These are phyloP conservation scores for Yamadazyma takamatsuzukensis DNA, from an alignment of 805 yeast genomes.

Conservation along the genomic window DNA sequence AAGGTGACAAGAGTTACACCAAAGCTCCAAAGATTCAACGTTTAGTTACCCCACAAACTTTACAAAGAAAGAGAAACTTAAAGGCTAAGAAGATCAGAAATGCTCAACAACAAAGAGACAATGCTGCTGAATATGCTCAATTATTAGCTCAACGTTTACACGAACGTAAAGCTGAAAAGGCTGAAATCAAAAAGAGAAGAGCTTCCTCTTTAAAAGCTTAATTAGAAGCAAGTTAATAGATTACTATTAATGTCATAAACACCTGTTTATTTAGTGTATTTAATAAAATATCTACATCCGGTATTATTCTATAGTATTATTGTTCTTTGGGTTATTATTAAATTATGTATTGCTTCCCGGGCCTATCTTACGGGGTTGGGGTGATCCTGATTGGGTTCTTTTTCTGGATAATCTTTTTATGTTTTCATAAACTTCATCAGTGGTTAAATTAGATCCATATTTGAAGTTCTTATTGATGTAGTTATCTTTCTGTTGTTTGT, in stretches of 20 bases:
- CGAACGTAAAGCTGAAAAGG: constrained; percentile 97
- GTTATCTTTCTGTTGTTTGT: constrained; percentile 62
- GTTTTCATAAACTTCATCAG: constrained; percentile 60
- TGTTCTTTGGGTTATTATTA: background rate
- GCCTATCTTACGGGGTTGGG: background rate
- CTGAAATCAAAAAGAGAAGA: constrained; percentile 99
- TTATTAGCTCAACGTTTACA: constrained; percentile 96
- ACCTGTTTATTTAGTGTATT: constrained; percentile 20
- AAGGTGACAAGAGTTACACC: constrained; percentile 98
- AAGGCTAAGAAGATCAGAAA: constrained; percentile 90
- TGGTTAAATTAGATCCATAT: constrained; percentile 45
- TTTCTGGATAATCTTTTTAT: constrained; percentile 46
- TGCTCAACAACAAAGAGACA: constrained; percentile 99
- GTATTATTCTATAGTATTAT: background rate
- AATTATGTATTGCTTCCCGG: no score
- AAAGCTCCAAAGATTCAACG: constrained; percentile 99
- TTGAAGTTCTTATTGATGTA: constrained; percentile 55
- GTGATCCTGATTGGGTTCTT: constrained; percentile 7
- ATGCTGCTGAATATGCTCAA: constrained; percentile 99
- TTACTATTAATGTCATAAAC: constrained; percentile 1
- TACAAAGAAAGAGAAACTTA: constrained; percentile 98
- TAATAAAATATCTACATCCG: constrained; percentile 14
- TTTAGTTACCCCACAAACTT: constrained; percentile 97
- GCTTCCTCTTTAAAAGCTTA: constrained; percentile 97
- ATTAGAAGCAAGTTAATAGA: constrained; percentile 15